Conservation (phyloP, 169 alveolate genomes). For the Eimeria maxima region DNA sequence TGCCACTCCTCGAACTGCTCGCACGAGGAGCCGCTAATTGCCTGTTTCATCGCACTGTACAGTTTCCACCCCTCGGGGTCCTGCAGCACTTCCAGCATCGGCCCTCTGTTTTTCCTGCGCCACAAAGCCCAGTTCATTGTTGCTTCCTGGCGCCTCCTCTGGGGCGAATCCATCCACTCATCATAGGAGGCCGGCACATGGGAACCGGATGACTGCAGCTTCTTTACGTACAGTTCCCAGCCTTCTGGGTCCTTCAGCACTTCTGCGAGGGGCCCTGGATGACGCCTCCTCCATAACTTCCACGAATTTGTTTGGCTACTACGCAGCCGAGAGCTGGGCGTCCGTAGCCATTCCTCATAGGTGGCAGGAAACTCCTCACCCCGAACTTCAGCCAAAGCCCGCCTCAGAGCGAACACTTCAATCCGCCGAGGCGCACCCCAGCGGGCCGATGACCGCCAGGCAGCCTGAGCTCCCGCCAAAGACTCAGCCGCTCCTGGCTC, state of each 20-base stretch:
- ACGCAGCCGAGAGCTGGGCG: slow-evolving; percentile 34
- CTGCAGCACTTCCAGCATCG: slow-evolving; percentile 75
- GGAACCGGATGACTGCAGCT: slow-evolving; percentile 32
- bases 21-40: slow-evolving; percentile 40
- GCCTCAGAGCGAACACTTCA: slow-evolving; percentile 38
- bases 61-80: slow-evolving; percentile 82
- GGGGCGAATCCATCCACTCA: slow-evolving; percentile 76
- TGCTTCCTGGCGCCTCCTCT: slow-evolving; percentile 69
- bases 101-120: slow-evolving; percentile 74
- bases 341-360: slow-evolving; percentile 78
- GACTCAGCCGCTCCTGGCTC: slow-evolving; percentile 45
- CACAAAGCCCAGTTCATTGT: slow-evolving; percentile 74
- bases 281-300: slow-evolving; percentile 72
- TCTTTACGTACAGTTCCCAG: slow-evolving; percentile 60
- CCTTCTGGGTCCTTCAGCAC: slow-evolving; percentile 81
- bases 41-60: slow-evolving; percentile 71
- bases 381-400: slow-evolving; percentile 47
- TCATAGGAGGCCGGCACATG: slow-evolving; percentile 75
- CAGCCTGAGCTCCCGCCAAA: slow-evolving; percentile 33
- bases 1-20: slow-evolving; percentile 71
- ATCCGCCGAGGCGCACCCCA: slow-evolving; percentile 30
- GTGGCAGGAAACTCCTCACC: slow-evolving; percentile 63
- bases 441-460: slow-evolving; percentile 5
- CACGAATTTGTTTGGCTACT: slow-evolving; percentile 56
- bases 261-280: slow-evolving; percentile 74